A percentile compares a stretch with the other conserved stretches of the same genome.
phyloP scores from a whole-genome alignment of 176 grass and related monocot species.

The Oryza coarctata region DNA sequence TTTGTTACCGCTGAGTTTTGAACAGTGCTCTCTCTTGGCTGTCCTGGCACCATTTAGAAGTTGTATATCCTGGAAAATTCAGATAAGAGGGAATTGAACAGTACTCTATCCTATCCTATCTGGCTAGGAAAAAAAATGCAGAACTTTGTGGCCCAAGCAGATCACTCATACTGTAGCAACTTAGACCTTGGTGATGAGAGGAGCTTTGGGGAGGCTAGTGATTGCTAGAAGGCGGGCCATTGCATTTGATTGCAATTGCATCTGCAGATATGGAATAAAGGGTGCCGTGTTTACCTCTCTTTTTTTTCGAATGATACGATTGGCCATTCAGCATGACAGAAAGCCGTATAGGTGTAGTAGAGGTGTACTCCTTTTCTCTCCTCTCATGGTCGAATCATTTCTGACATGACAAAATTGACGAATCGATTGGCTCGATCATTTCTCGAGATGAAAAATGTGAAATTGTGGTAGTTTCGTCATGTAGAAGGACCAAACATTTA shows the following conservation, averaged over 20 bases:
- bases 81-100: not conserved
- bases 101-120: not conserved
- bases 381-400: slow-evolving; percentile 24
- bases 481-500: not conserved
- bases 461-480: not conserved
- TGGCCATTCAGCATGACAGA: not conserved
- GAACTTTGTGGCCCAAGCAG: not conserved
- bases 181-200: slow-evolving; percentile 1
- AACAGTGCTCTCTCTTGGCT: not conserved
- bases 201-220: not conserved
- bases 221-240: slow-evolving; percentile 1
- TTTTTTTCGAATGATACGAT: not conserved
- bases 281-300: not conserved
- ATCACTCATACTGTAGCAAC: slow-evolving; percentile 1
- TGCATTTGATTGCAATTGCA: not conserved
- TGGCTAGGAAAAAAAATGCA: not conserved
- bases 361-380: not conserved
- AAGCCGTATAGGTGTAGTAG: not conserved
- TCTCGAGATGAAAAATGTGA: not conserved
- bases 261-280: not conserved
- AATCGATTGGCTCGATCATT: not conserved
- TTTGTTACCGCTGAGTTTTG: too few species aligned
- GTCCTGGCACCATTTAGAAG: not conserved
- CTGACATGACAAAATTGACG: not conserved
- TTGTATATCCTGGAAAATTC: not conserved